phyloP scores from a whole-genome alignment of 805 yeast species.

The Wickerhamomyces pijperi region DNA sequence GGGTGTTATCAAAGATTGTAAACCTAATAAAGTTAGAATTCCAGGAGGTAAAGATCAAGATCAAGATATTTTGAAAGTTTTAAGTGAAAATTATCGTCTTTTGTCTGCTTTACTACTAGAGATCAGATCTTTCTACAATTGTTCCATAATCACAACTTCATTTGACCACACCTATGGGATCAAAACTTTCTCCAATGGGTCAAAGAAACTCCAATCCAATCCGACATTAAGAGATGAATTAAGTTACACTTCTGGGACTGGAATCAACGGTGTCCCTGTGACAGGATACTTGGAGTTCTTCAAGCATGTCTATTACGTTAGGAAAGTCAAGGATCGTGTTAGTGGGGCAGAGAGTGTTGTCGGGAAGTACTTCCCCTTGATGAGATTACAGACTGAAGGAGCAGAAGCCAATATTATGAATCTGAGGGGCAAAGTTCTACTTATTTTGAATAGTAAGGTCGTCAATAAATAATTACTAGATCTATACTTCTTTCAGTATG shows the following conservation, averaged over 20 bases:
- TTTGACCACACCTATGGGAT: not conserved
- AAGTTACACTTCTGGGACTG: not conserved
- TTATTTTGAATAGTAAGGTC: not conserved
- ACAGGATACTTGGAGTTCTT: not conserved
- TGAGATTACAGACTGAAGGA: no score
- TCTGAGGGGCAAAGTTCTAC: no score
- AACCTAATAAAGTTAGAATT: no score
- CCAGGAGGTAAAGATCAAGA: not conserved
- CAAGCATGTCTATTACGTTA: not conserved
- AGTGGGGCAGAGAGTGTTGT: no score
- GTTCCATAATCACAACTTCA: not conserved
- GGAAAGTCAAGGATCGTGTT: not conserved
- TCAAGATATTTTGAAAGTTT: not conserved
- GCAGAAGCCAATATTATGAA: not conserved
- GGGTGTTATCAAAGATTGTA: not conserved
- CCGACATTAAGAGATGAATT: not conserved
- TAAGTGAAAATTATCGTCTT: no score
- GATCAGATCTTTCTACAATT: not conserved
- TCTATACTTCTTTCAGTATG: conserved; percentile 30
- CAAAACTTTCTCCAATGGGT: not conserved
- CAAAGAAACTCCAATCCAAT: not conserved
- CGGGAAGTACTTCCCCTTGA: no score
- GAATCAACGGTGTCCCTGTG: not conserved
- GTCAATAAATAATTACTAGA: not conserved
- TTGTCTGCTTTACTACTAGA: not conserved